Percentiles rank a stretch among this genome's conserved stretches.
Conservation (phyloP, 2,329 filamentous ascomycete species). For the Beauveria pseudobassiana region DNA sequence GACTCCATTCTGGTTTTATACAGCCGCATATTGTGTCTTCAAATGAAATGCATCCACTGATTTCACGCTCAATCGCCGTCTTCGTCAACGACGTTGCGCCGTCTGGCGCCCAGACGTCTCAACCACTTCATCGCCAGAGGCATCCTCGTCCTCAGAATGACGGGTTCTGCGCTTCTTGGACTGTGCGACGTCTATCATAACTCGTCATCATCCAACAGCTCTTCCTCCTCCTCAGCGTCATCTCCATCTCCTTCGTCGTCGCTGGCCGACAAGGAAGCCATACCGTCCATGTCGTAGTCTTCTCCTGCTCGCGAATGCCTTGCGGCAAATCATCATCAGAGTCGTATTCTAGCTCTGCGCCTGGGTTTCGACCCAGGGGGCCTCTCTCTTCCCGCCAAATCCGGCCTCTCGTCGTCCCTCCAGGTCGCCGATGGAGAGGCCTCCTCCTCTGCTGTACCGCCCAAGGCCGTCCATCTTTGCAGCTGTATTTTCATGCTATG, state of each 20-base stretch:
- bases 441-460: slow-evolving; percentile 45
- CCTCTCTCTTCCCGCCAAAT: slow-evolving; percentile 46
- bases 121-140: slow-evolving; percentile 44
- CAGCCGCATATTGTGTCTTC: slow-evolving; percentile 3
- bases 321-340: slow-evolving; percentile 66
- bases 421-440: slow-evolving; percentile 61
- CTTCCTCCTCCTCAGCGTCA: slow-evolving; percentile 54
- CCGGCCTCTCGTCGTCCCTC: slow-evolving; percentile 49
- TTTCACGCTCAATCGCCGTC: slow-evolving; percentile 43
- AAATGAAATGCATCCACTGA: not conserved
- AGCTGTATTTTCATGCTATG: slow-evolving; percentile 60
- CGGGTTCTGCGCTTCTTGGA: slow-evolving; percentile 45
- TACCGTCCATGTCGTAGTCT: slow-evolving; percentile 74
- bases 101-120: slow-evolving; percentile 39
- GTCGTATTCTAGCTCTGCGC: slow-evolving; percentile 59
- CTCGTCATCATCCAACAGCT: slow-evolving; percentile 39
- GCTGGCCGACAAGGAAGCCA: slow-evolving; percentile 65
- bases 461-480: slow-evolving; percentile 52
- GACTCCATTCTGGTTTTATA: slow-evolving; percentile 11
- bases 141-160: slow-evolving; percentile 42
- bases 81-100: slow-evolving; percentile 51
- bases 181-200: slow-evolving; percentile 33
- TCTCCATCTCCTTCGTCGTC: slow-evolving; percentile 62
- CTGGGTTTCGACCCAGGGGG: slow-evolving; percentile 43
- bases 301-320: slow-evolving; percentile 60